These are phyloP conservation scores for Ophiostoma himal-ulmi DNA, from an alignment of 2,329 filamentous ascomycete species.

Conservation along the genomic window DNA sequence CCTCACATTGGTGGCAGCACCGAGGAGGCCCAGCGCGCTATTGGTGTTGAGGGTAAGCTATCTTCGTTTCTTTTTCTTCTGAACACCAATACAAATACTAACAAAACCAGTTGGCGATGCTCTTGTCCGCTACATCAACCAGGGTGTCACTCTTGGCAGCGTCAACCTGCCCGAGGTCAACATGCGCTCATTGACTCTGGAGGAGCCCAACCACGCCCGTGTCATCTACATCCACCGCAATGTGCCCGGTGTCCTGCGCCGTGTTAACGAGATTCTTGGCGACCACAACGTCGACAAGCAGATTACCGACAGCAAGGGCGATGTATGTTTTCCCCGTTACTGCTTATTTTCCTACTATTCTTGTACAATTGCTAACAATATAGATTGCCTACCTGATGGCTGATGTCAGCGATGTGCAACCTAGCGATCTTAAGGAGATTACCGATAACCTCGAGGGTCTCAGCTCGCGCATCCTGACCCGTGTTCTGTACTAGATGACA, in stretches of 20 bases:
- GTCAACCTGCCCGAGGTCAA: slow-evolving; percentile 97
- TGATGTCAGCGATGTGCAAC: slow-evolving; percentile 82
- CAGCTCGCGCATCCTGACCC: slow-evolving; percentile 50
- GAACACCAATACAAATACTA: slow-evolving; percentile 17
- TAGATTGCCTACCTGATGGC: slow-evolving; percentile 83
- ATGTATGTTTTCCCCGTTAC: slow-evolving; percentile 45
- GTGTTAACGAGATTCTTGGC: slow-evolving; percentile 89
- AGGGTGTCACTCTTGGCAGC: slow-evolving; percentile 81
- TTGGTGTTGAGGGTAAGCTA: slow-evolving; percentile 69
- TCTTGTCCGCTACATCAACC: slow-evolving; percentile 90
- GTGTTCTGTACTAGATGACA: slow-evolving; percentile 40
- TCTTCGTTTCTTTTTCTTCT: background rate
- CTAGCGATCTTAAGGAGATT: slow-evolving; percentile 76
- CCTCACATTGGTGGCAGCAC: slow-evolving; percentile 97
- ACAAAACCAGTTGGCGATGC: slow-evolving; percentile 63
- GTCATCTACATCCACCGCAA: slow-evolving; percentile 97
- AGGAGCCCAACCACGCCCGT: slow-evolving; percentile 82
- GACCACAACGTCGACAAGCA: slow-evolving; percentile 99
- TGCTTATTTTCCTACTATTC: background rate
- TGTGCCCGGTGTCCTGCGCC: slow-evolving; percentile 86
- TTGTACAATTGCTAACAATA: slow-evolving; percentile 15
- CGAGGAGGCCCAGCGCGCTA: slow-evolving; percentile 93
- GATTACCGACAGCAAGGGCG: slow-evolving; percentile 90
- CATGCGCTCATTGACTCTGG: slow-evolving; percentile 80
- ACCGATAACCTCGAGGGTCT: slow-evolving; percentile 76